phyloP scores from a whole-genome alignment of 1,284 basidiomycete genomes.

The Neolentinus lepideus region DNA sequence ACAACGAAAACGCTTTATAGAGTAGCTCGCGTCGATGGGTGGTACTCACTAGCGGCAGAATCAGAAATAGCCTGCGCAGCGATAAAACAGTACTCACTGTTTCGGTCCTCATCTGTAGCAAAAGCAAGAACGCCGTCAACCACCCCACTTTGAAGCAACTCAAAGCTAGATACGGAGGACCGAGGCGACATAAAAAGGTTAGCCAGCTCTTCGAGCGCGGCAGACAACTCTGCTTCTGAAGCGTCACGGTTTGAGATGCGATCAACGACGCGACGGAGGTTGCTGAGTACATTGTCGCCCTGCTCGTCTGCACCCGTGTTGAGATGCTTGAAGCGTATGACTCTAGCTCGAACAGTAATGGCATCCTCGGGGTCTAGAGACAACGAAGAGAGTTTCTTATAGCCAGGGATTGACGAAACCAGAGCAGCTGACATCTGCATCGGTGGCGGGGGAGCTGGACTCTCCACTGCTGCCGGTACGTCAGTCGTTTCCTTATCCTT shows the following conservation, averaged over 20 bases:
- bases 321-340: conserved; percentile 77
- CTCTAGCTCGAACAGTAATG: conserved; percentile 81
- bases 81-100: conserved; percentile 31
- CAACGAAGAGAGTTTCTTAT: conserved; percentile 58
- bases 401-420: conserved; percentile 45
- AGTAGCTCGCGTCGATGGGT: conserved; percentile 64
- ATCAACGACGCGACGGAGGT: conserved; percentile 59
- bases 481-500: conserved; percentile 39
- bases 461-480: conserved; percentile 28
- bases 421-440: conserved; percentile 25
- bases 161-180: conserved; percentile 90
- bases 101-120: conserved; percentile 60
- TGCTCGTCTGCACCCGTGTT: conserved; percentile 50
- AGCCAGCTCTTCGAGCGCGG: conserved; percentile 67
- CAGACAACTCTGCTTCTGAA: conserved; percentile 59
- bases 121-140: conserved; percentile 85
- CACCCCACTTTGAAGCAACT: conserved; percentile 89
- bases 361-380: conserved; percentile 80
- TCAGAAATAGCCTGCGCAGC: not conserved
- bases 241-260: conserved; percentile 47
- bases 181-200: conserved; percentile 73
- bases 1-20: conserved; percentile 64
- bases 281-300: conserved; percentile 58
- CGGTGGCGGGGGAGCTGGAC: conserved; percentile 24
- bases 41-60: conserved; percentile 38